Conservation (phyloP, 345 rosid species). For the Populus tremula region DNA sequence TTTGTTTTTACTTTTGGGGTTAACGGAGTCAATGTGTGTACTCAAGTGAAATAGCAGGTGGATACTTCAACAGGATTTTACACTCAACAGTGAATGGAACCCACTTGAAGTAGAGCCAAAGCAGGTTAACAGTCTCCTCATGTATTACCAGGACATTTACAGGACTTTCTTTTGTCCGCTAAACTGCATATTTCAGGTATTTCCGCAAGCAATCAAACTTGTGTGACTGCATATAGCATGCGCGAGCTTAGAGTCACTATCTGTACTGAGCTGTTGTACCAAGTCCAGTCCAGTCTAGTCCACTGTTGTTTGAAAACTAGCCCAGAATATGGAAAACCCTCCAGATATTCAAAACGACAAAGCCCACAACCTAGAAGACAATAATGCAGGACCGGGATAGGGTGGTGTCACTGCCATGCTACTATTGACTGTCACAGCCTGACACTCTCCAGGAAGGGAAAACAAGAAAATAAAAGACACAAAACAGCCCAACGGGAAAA, state of each 20-base stretch:
- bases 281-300: no score
- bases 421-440: constrained; percentile 22
- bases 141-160: not conserved
- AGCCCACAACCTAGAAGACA: constrained; percentile 11
- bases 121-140: constrained; percentile 1
- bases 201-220: constrained; percentile 5
- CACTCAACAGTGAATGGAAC: constrained; percentile 3
- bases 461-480: constrained; percentile 6
- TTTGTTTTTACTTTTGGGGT: no score
- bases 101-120: constrained; percentile 15
- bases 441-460: constrained; percentile 20
- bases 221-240: constrained; percentile 10
- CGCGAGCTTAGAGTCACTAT: constrained; percentile 12
- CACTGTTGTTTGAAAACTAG: constrained; percentile 10
- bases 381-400: constrained; percentile 7
- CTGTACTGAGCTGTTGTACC: no score
- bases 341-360: constrained; percentile 9
- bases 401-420: constrained; percentile 8
- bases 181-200: not conserved
- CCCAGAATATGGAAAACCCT: constrained; percentile 9
- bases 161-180: not conserved
- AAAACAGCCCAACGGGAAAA: not conserved
- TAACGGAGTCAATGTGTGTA: no score
- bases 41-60: not conserved
- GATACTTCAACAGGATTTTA: not conserved